Percentiles rank a stretch among this genome's conserved stretches.
These are phyloP conservation scores for Lodderomyces jiufengensis DNA, from an alignment of 1,139 yeast genomes.

Conservation along the genomic window DNA sequence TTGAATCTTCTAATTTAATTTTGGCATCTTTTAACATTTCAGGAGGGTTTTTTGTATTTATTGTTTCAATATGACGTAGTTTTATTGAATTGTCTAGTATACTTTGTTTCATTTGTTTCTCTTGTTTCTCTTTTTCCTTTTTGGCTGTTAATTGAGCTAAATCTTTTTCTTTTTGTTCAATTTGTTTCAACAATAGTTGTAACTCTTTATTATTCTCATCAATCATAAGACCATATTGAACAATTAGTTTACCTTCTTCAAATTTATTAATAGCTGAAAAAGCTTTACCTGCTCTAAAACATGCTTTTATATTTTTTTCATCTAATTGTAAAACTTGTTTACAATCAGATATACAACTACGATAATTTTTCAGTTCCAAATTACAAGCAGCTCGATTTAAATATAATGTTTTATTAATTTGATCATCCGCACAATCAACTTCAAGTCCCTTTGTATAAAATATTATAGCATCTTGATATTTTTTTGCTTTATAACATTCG, in stretches of 20 bases:
- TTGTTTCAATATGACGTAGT: slow-evolving; percentile 49
- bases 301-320: slow-evolving; percentile 74
- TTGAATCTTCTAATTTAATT: slow-evolving; percentile 60
- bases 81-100: slow-evolving; percentile 52
- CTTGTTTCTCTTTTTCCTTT: slow-evolving; percentile 33
- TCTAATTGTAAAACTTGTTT: slow-evolving; percentile 64
- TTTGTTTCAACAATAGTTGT: slow-evolving; percentile 35
- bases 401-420: slow-evolving; percentile 59
- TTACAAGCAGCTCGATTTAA: slow-evolving; percentile 92
- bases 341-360: slow-evolving; percentile 86
- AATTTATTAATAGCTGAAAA: slow-evolving; percentile 61
- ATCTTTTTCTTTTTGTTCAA: slow-evolving; percentile 37
- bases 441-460: slow-evolving; percentile 80
- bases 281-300: slow-evolving; percentile 82
- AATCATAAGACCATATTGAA: slow-evolving; percentile 59
- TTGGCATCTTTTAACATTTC: slow-evolving; percentile 46
- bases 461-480: slow-evolving; percentile 71
- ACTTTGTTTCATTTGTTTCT: slow-evolving; percentile 24
- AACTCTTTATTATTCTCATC: slow-evolving; percentile 60
- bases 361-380: slow-evolving; percentile 75
- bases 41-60: slow-evolving; percentile 50
- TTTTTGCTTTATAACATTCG: slow-evolving; percentile 69
- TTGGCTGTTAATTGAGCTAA: slow-evolving; percentile 28
- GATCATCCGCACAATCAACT: slow-evolving; percentile 53
- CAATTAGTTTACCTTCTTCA: slow-evolving; percentile 69